Conservation (phyloP, 2,329 filamentous ascomycete species). For the Trichoderma aggressivum region DNA sequence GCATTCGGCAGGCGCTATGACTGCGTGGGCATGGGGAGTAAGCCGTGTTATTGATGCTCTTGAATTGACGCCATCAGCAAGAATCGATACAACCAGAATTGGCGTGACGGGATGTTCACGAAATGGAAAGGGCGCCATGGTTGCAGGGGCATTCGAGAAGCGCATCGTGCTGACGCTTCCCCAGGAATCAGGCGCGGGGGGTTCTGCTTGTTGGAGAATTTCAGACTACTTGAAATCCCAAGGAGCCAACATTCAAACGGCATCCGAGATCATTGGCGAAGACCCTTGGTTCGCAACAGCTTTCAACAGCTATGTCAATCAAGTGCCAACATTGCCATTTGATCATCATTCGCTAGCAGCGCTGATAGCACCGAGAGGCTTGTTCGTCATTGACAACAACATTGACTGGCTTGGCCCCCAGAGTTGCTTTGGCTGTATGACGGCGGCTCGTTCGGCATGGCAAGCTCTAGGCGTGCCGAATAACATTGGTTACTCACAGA, state of each 20-base stretch:
- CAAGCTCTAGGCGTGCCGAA: background rate
- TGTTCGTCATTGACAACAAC: background rate
- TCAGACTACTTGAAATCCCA: background rate
- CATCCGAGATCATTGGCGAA: constrained; percentile 6
- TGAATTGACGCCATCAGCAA: background rate
- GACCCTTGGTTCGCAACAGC: background rate
- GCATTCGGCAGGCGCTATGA: background rate
- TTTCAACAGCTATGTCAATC: constrained; percentile 9
- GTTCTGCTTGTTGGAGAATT: constrained; percentile 4
- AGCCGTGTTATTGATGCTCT: constrained; percentile 13
- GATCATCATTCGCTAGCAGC: background rate
- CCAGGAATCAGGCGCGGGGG: constrained; percentile 5
- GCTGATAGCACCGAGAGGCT: background rate
- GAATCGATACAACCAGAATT: background rate
- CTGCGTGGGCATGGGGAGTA: constrained; percentile 12
- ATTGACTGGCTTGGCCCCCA: constrained; percentile 11
- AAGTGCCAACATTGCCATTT: background rate
- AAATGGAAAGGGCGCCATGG: constrained; percentile 4
- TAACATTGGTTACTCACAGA: constrained; percentile 3
- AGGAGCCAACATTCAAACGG: constrained; percentile 8
- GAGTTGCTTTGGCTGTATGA: constrained; percentile 11
- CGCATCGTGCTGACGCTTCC: background rate
- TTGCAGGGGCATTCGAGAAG: constrained; percentile 2
- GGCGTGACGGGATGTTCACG: constrained; percentile 4
- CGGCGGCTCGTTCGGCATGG: constrained; percentile 2